These are phyloP conservation scores for Serpula lacrymans DNA, from an alignment of 768 basidiomycete species.

Conservation along the genomic window DNA sequence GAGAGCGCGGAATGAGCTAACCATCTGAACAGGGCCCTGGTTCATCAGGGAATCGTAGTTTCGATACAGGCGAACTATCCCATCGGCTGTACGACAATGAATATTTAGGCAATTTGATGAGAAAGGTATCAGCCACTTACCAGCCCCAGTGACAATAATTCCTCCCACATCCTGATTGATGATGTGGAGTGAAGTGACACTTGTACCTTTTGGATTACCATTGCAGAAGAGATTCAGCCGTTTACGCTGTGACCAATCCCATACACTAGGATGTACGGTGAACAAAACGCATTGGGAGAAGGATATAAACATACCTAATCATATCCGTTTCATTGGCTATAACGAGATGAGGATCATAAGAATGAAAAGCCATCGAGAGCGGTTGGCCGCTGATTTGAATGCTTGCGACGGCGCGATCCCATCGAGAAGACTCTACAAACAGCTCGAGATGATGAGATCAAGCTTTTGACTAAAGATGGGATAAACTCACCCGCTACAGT, in stretches of 20 bases:
- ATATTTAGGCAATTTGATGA: not conserved
- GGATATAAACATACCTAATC: conserved; percentile 57
- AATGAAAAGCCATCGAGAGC: conserved; percentile 82
- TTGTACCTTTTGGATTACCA: conserved; percentile 77
- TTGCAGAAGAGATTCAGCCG: conserved; percentile 84
- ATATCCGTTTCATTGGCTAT: conserved; percentile 83
- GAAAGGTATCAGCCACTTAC: conserved; percentile 39
- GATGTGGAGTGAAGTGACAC: conserved; percentile 84
- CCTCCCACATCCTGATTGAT: conserved; percentile 96
- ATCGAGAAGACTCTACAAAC: conserved; percentile 52
- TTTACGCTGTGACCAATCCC: conserved; percentile 87
- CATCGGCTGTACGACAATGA: conserved; percentile 54
- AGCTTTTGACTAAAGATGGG: not conserved
- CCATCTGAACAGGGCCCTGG: conserved; percentile 80
- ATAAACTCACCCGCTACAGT: conserved; percentile 63
- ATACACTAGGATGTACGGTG: conserved; percentile 56
- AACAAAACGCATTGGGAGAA: conserved; percentile 3
- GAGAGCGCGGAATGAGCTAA: conserved; percentile 89
- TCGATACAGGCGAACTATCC: conserved; percentile 85
- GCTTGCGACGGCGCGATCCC: conserved; percentile 72
- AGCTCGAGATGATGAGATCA: conserved; percentile 2
- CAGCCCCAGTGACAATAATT: conserved; percentile 82
- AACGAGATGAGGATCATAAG: conserved; percentile 86
- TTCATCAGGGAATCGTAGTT: conserved; percentile 80
- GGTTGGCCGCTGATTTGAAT: conserved; percentile 60